These are phyloP conservation scores for Hygrophorus russula DNA, from an alignment of 768 basidiomycete genomes.

Conservation along the genomic window DNA sequence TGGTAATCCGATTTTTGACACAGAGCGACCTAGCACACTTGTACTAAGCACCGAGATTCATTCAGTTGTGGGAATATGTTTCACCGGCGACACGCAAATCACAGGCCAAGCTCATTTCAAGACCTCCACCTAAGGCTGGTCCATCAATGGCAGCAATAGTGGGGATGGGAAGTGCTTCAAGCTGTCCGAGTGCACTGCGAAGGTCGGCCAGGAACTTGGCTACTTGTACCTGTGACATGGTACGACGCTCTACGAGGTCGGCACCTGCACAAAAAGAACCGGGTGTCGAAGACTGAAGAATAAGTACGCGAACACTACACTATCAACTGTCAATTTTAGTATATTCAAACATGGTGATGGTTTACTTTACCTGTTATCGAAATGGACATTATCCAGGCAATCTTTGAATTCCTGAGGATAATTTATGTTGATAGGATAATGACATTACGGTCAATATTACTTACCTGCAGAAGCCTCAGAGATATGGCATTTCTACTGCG, in stretches of 20 bases:
- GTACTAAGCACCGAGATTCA: neutral
- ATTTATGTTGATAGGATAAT: conserved; percentile 6
- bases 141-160: conserved; percentile 92
- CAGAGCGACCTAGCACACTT: conserved; percentile 36
- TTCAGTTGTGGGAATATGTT: conserved; percentile 9
- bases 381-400: conserved; percentile 53
- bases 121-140: conserved; percentile 86
- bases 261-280: conserved; percentile 89
- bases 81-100: conserved; percentile 87
- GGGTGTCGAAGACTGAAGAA: conserved; percentile 69
- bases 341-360: neutral
- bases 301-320: conserved; percentile 60
- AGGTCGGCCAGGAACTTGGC: conserved; percentile 69
- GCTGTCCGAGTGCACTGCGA: conserved; percentile 53
- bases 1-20: conserved; percentile 82
- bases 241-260: conserved; percentile 76
- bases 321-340: neutral
- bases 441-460: conserved; percentile 1
- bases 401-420: conserved; percentile 53
- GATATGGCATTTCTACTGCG: conserved; percentile 86
- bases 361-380: conserved; percentile 46
- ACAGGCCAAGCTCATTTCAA: conserved; percentile 81
- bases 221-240: conserved; percentile 69
- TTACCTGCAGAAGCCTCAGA: conserved; percentile 53
- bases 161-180: conserved; percentile 80